phyloP scores from a whole-genome alignment of 495 filamentous ascomycete genomes.

The Emericellopsis terricola region DNA sequence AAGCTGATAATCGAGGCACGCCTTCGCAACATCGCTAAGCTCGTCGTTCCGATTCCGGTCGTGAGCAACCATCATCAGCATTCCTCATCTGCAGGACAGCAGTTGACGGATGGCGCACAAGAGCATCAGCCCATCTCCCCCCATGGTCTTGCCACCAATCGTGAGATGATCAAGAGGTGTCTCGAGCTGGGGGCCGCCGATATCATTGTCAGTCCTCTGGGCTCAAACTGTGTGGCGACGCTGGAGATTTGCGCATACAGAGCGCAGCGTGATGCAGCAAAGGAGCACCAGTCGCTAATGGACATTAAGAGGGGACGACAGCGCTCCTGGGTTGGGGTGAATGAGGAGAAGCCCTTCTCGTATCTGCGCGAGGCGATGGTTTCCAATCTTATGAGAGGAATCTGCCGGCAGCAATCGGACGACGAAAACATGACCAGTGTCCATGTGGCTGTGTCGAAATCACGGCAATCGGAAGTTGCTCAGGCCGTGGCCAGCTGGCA shows the following conservation, averaged over 20 bases:
- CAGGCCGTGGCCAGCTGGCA: conserved; percentile 62
- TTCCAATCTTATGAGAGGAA: conserved; percentile 76
- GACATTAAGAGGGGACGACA: conserved; percentile 54
- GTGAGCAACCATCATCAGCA: conserved; percentile 13
- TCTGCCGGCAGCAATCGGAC: conserved; percentile 51
- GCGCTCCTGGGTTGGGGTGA: conserved; percentile 82
- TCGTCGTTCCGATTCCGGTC: conserved; percentile 58
- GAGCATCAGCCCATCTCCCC: conserved; percentile 13
- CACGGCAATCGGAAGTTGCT: conserved; percentile 43
- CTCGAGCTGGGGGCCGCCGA: conserved; percentile 75
- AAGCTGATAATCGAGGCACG: conserved; percentile 54
- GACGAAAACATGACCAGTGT: conserved; percentile 21
- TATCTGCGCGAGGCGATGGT: conserved; percentile 80
- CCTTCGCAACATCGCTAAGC: conserved; percentile 47
- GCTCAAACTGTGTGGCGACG: conserved; percentile 46
- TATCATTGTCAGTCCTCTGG: conserved; percentile 61
- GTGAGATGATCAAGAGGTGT: conserved; percentile 37
- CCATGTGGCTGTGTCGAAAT: conserved; percentile 29
- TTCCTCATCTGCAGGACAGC: conserved; percentile 1
- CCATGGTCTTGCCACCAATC: conserved; percentile 14
- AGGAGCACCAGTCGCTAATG: conserved; percentile 47
- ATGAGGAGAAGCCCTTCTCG: conserved; percentile 70
- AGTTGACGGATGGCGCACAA: conserved; percentile 14
- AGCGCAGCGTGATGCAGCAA: conserved; percentile 48
- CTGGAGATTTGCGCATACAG: conserved; percentile 72